Percentiles rank a stretch among this genome's conserved stretches.
phyloP scores from a whole-genome alignment of 2,329 filamentous ascomycete genomes.

The Chrysosporium keratinophilum region DNA sequence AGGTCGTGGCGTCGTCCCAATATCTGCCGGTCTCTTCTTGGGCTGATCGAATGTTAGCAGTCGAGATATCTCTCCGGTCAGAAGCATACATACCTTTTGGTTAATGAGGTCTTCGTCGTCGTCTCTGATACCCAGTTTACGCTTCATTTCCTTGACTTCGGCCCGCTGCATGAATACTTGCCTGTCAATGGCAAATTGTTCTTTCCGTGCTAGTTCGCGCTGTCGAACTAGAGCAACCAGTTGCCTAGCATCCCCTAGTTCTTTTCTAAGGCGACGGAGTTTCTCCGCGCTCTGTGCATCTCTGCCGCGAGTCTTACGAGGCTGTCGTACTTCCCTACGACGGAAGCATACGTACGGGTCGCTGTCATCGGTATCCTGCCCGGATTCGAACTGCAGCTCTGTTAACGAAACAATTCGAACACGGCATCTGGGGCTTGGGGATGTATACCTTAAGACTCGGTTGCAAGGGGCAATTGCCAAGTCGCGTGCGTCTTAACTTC shows the following conservation, averaged over 20 bases:
- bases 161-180: constrained; percentile 73
- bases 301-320: constrained; percentile 84
- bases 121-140: constrained; percentile 76
- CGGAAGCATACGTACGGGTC: constrained; percentile 98
- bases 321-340: constrained; percentile 83
- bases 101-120: constrained; percentile 93
- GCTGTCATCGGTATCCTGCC: constrained; percentile 85
- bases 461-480: constrained; percentile 62
- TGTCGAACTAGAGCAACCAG: constrained; percentile 67
- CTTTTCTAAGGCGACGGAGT: constrained; percentile 77
- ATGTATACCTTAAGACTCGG: constrained; percentile 59
- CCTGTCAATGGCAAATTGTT: constrained; percentile 63
- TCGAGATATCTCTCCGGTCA: constrained; percentile 27
- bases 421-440: neutral
- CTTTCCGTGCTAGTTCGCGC: constrained; percentile 68
- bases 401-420: constrained; percentile 3
- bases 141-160: constrained; percentile 77
- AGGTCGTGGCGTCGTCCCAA: constrained; percentile 50
- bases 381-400: constrained; percentile 61
- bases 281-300: constrained; percentile 94
- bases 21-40: constrained; percentile 58
- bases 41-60: constrained; percentile 46
- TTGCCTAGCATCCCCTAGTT: constrained; percentile 79
- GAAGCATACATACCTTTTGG: constrained; percentile 58
- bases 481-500: constrained; percentile 58